Conservation (phyloP, 805 yeast genomes). For the Barnettozyma botsteinii region DNA sequence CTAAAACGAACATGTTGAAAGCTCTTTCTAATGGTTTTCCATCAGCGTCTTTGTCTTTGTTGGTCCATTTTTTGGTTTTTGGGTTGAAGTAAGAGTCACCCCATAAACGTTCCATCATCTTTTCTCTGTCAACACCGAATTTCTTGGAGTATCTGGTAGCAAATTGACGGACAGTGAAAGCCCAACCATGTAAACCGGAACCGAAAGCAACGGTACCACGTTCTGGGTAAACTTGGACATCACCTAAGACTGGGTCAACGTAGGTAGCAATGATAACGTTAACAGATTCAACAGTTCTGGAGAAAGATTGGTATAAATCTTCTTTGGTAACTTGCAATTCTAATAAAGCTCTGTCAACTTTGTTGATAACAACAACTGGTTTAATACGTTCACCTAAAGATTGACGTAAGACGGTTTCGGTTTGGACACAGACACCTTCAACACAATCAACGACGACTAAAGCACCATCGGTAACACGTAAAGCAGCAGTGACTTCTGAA, state of each 20-base stretch:
- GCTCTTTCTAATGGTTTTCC: conserved; percentile 98
- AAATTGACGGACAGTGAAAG: conserved; percentile 98
- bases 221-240: conserved; percentile 98
- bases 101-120: conserved; percentile 99
- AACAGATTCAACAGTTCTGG: conserved; percentile 99
- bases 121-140: conserved; percentile 96
- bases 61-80: conserved; percentile 99
- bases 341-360: conserved; percentile 98
- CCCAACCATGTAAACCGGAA: conserved; percentile 99
- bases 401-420: conserved; percentile 99
- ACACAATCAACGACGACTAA: conserved; percentile 98
- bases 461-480: conserved; percentile 99
- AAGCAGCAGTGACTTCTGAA: conserved; percentile 99
- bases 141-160: conserved; percentile 97
- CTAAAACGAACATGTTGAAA: conserved; percentile 97
- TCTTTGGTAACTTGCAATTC: conserved; percentile 99
- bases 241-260: conserved; percentile 87
- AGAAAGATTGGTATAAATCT: conserved; percentile 95
- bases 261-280: conserved; percentile 97
- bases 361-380: conserved; percentile 98
- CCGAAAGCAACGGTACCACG: conserved; percentile 99
- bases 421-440: conserved; percentile 99
- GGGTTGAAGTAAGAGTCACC: conserved; percentile 99
- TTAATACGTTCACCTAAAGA: conserved; percentile 98
- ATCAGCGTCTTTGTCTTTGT: conserved; percentile 90